Evolutionary conservation across 129 eudicot genomes (phyloP), one percentile per base, ranked within the genome.

Genomic region (Ambrosia artemisiifolia): DNA sequence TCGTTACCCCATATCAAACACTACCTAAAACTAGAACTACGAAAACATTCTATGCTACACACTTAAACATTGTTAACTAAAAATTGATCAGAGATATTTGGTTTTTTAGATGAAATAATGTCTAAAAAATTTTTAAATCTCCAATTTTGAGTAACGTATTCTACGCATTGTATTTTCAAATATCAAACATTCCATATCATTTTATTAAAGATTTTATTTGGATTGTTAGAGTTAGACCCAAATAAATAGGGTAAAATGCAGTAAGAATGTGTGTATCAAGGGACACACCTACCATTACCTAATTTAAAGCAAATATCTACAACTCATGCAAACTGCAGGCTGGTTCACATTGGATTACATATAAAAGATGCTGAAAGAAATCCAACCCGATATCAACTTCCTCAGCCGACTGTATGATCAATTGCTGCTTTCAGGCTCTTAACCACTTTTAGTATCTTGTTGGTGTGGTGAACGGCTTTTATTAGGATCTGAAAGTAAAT

Each of bases 291-390:
- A 63, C 28, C 50, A 55, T 42, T 40, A 57, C 67, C 80, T 59
- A 38, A 32, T 46, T 57, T 30, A 57, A 32, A 61, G 48, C 64
- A 77, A 48, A 70, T 77, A 77, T 77, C 64, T 77, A 77, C 81
- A 69, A 70, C 65, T 8, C 70, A 76, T 59, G 75, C 50, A 76
- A 74, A 73, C 64, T 36, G 72, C 67, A 42, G 40, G 72, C 67
- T 57, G 40, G 24, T 19, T 18, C 33, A 49, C 69, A 55, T 59
- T 14, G 20, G 60, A 34, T 40, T 57, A 36, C 40, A 35, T 20
- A 11, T 71, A 6, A 56, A 70, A 71, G 66, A 69, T 35, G 49
- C 64, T 53, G 35, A 13, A 69, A 69, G 3, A 43, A 49, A 12
- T 11, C 76, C 42, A 17, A 48, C 17, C 18, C 67, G 19, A n/a